Percentiles rank a stretch among this genome's conserved stretches.
Conservation (phyloP, 1,284 basidiomycete species). For the Fistulina hepatica region DNA sequence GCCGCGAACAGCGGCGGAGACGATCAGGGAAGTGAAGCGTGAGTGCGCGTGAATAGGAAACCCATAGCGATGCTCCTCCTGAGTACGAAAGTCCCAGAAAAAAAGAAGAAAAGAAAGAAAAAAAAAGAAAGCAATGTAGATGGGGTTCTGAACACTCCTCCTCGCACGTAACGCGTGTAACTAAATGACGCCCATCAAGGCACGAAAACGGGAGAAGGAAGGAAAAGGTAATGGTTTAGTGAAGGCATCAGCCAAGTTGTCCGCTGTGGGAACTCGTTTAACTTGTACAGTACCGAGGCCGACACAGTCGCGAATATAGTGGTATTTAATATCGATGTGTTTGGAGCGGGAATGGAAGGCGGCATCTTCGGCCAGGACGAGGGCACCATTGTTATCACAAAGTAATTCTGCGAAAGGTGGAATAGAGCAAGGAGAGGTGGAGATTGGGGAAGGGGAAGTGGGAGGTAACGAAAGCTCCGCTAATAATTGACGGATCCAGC, state of each 20-base stretch:
- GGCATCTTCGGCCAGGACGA: conserved; percentile 15
- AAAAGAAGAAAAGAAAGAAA: conserved; percentile 1
- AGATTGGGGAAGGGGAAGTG: conserved; percentile 17
- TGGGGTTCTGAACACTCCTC: conserved; percentile 7
- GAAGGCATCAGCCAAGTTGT: conserved; percentile 31
- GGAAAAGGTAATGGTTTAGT: conserved; percentile 27
- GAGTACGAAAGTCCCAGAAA: conserved; percentile 1
- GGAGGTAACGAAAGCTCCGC: conserved; percentile 20
- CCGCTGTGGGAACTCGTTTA: conserved; percentile 18
- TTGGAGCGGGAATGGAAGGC: conserved; percentile 16
- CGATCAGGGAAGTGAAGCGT: too few relatives aligned
- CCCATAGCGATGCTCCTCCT: conserved; percentile 5
- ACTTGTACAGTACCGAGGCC: conserved; percentile 19
- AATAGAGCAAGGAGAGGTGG: conserved; percentile 1
- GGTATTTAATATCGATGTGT: conserved; percentile 21
- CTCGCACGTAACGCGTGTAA: conserved; percentile 3
- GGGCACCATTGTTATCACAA: conserved; percentile 20
- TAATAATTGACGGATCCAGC: conserved; percentile 10
- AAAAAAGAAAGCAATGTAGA: not conserved
- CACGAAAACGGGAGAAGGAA: conserved; percentile 1
- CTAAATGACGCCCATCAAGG: not conserved
- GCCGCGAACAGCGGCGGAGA: too few relatives aligned
- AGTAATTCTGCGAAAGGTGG: too few relatives aligned
- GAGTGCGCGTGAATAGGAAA: too few relatives aligned
- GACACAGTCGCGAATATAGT: conserved; percentile 19